phyloP scores from a whole-genome alignment of 2,329 filamentous ascomycete genomes.

The Thermoascus crustaceus region DNA sequence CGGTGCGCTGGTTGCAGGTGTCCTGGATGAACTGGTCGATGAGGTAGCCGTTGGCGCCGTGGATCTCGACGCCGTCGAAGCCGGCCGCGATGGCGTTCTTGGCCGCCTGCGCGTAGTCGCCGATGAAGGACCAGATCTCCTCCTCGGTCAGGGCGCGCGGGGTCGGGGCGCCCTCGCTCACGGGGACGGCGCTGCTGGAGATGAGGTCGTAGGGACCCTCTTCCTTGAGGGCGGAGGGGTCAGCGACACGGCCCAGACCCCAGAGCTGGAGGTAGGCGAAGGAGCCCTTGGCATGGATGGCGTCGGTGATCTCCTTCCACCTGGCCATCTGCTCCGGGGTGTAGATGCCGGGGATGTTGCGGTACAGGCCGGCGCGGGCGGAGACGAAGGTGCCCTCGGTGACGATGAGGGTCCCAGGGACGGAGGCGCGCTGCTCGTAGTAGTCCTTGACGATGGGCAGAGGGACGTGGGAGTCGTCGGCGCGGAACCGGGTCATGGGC shows the following conservation, averaged over 20 bases:
- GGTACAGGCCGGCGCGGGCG: slow-evolving; percentile 39
- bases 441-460: slow-evolving; percentile 37
- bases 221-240: slow-evolving; percentile 24
- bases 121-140: slow-evolving; percentile 1
- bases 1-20: slow-evolving; percentile 56
- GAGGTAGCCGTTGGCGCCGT: slow-evolving; percentile 70
- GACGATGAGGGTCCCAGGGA: slow-evolving; percentile 48
- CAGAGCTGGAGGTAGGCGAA: slow-evolving; percentile 58
- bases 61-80: slow-evolving; percentile 70
- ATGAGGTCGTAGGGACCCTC: neutral
- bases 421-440: slow-evolving; percentile 44
- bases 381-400: slow-evolving; percentile 50
- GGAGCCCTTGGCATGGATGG: slow-evolving; percentile 54
- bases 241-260: slow-evolving; percentile 50
- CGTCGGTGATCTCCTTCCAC: slow-evolving; percentile 54
- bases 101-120: slow-evolving; percentile 1
- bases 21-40: slow-evolving; percentile 62
- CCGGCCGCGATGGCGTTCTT: slow-evolving; percentile 49
- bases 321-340: slow-evolving; percentile 47
- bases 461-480: slow-evolving; percentile 39
- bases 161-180: neutral
- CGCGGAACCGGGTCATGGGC: slow-evolving; percentile 46
- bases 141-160: slow-evolving; percentile 4
- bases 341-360: slow-evolving; percentile 52
- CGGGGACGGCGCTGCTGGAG: slow-evolving; percentile 2